Evolutionary conservation across 23 red algal genomes (phyloP), one percentile per base, ranked within the genome.

Genomic region (Gracilaria domingensis): DNA sequence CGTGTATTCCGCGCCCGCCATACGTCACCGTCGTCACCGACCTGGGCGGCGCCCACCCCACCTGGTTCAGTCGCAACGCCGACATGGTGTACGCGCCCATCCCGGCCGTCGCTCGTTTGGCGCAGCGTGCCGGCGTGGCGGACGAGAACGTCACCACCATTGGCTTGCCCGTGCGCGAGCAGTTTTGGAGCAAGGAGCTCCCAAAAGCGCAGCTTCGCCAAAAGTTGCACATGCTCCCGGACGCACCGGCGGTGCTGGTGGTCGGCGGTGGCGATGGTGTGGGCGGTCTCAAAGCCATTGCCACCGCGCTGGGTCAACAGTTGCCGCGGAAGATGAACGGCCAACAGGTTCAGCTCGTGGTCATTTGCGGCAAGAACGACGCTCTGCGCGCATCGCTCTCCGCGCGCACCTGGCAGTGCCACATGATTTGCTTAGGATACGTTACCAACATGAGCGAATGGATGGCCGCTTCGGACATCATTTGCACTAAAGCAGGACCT

Each of bases 1-100:
- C 83, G 11, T 38, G 60, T 29, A 32, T 95, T 8, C 93, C 86
- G 49, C 67, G 60, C 8, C 57, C 71, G n/a, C 89, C 93, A 0
- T 98, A 86, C 48, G 97, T 95, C 38, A 98, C 97, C 45, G 97
- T 98, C 29, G 93, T 98, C 49, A 98, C 97, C 11, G 97, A 98
- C 59, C 84, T 98, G 8, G 97, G 97, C 60, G 92, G 93, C 66
- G 93, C 89, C 9, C 93, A 98, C 57, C 93, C 97, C 12, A 95
- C 94, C 23, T 98, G 97, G 97, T 95, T 98, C 77, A 50, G 92
- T 61, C 47, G 58, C 28, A 35, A 26, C 18, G 90, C 86, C 17
- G 97, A 98, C 78, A 84, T 83, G 69, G 37, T 83, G 49, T 98
- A 92, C 84, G 91, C 95, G 39, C 93, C 97, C 18, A 88, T 84